Evolutionary conservation across 345 rosid genomes (phyloP), one percentile per base, ranked within the genome.

Genomic region (Microthlaspi erraticum): DNA sequence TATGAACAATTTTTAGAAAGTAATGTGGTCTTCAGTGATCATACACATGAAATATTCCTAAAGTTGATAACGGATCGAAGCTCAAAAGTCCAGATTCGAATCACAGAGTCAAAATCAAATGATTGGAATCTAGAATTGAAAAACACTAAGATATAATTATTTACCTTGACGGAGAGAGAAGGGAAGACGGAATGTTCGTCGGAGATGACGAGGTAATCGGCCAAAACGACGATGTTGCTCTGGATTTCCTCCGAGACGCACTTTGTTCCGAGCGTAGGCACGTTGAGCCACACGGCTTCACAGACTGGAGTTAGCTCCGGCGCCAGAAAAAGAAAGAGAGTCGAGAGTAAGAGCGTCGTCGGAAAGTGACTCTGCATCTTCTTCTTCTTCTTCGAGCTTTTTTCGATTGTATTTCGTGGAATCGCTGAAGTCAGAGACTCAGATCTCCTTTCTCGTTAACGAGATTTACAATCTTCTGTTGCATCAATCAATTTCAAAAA

Each of bases 201-300:
- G 29, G 92, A 73, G 66, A 93, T 83, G 61, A 87, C 94, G 26
- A 89, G 75, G 68, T 89, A 93, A 53, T 91, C 97, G 17, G 85
- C 87, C 76, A 91, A 77, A 54, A 91, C 98, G 70, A 93, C 87
- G 74, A 91, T 84, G 77, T 89, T 85, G 78, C 71, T 83, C 69
- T 85, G 94, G 64, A 93, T 82, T 66, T 87, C 94, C 82, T 93
- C 98, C 10, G 94, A 93, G n/a, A 93, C 92, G 82, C 97, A 93
- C 73, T 91, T 93, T 32, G 91, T 85, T 23, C 90, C 91, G 2
- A 88, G 7, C 18, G 75, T 34, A 5, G 95, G 96, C 39, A 93
- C n/a, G 63, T 19, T 86, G 53, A 93, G 74, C 97, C 97, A 93
- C n/a, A 93, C 62, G 29, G 87, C 94, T 18, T 84, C 79, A 29